Percentiles rank a stretch among this genome's conserved stretches.
These are phyloP conservation scores for Wickerhamomyces bovis DNA, from an alignment of 805 yeast species.

Conservation along the genomic window DNA sequence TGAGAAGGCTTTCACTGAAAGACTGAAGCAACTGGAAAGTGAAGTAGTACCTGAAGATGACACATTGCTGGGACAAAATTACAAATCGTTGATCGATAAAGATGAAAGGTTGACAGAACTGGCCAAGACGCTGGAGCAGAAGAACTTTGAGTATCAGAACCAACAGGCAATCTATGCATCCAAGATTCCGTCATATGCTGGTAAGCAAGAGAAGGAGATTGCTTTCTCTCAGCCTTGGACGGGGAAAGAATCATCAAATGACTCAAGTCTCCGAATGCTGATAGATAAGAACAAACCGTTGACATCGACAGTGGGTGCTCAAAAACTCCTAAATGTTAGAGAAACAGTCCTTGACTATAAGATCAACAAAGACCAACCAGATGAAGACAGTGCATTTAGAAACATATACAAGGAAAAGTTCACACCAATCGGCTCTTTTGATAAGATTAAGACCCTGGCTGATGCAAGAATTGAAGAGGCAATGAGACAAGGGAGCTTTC, in stretches of 20 bases:
- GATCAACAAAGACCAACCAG: constrained; percentile 30
- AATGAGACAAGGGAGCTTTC: constrained; percentile 61
- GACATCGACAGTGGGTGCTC: constrained; percentile 21
- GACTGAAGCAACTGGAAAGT: constrained; percentile 23
- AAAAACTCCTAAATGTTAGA: constrained; percentile 51
- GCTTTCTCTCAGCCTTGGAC: constrained; percentile 55
- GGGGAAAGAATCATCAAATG: constrained; percentile 45
- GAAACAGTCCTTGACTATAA: constrained; percentile 61
- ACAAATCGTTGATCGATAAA: constrained; percentile 21
- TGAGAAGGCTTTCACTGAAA: constrained; percentile 20
- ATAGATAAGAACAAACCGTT: constrained; percentile 43
- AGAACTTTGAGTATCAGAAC: constrained; percentile 31
- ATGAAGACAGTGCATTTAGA: constrained; percentile 42
- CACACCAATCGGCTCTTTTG: constrained; percentile 33
- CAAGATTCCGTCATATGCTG: constrained; percentile 39
- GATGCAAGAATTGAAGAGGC: constrained; percentile 75
- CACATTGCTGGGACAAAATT: constrained; percentile 19
- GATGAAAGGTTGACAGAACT: constrained; percentile 21
- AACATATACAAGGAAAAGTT: constrained; percentile 61
- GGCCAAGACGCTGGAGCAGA: constrained; percentile 26
- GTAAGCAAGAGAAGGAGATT: constrained; percentile 37
- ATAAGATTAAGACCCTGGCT: constrained; percentile 57
- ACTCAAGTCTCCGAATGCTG: constrained; percentile 48
- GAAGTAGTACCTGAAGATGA: constrained; percentile 20
- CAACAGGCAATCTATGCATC: constrained; percentile 36